Evolutionary conservation across 2,329 filamentous ascomycete genomes (phyloP), one percentile per base, ranked within the genome.

Genomic region (Verticillium nonalfalfae): DNA sequence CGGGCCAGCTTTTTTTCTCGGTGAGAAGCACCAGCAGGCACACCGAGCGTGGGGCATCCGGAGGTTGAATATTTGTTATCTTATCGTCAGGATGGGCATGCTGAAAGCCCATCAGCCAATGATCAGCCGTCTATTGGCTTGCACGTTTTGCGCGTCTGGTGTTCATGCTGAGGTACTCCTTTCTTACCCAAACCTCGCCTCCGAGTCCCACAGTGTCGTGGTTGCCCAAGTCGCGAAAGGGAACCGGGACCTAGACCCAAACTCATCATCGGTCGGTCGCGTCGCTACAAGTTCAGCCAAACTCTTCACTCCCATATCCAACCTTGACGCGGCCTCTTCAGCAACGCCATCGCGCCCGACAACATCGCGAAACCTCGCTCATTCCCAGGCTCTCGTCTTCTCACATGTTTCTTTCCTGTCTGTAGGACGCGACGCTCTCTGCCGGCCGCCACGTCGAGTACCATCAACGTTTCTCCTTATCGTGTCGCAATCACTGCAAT

Each of bases 1-100:
- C 56, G 36, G 36, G n/a, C 56, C 35, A 58, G 45, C 56, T 58
- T 58, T 58, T 58, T 58, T 58, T 58, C 36, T 39, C 56, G 56
- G 56, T 58, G 56, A 58, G 13, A 21, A 18, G 36, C 45, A 52
- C 21, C 7, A 18, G 45, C 45, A 26, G 18, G 34, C 36, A 58
- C 56, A 58, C 56, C 56, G 56, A 58, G 36, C 54, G 54, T 56
- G 54, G 56, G 56, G 38, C 36, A 38, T 2, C 3, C 18, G n/a
- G n/a, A 31, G 26, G 26, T 3, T 31, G 26, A 31, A 31, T 5
- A 31, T 31, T 15, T 36, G 13, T 58, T 40, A 58, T 58, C 56
- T 58, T 58, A 58, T 58, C 56, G 18, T 3, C 7, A 4, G 13
- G 21, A n/a, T 7, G 13, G 45, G 7, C 45, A 52, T 18, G 45